Percentiles rank a stretch among this genome's conserved stretches.
phyloP scores from a whole-genome alignment of 306 rosid genomes.

The Dicorynia guianensis region DNA sequence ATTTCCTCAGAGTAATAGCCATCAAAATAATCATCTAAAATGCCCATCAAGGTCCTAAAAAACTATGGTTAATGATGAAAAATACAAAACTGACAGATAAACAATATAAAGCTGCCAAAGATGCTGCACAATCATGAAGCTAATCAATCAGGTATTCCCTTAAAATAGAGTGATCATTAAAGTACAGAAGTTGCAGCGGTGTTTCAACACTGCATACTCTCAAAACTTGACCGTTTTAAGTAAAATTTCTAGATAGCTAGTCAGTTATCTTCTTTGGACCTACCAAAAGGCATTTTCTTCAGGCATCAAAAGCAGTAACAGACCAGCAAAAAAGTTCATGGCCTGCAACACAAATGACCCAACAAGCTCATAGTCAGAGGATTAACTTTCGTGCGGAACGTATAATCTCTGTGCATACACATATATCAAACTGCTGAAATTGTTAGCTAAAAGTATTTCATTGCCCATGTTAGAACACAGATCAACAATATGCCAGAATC shows the following conservation, averaged over 20 bases:
- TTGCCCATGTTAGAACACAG: slow-evolving; percentile 36
- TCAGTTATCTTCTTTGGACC: slow-evolving; percentile 38
- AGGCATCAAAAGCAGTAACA: slow-evolving; percentile 95
- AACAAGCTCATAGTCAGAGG: slow-evolving; percentile 30
- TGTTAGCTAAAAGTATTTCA: slow-evolving; percentile 20
- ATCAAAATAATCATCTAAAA: slow-evolving; percentile 96
- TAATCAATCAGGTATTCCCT: slow-evolving; percentile 35
- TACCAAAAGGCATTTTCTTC: slow-evolving; percentile 99
- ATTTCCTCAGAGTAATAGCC: slow-evolving; percentile 99
- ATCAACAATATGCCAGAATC: slow-evolving; percentile 32
- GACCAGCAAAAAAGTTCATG: slow-evolving; percentile 98
- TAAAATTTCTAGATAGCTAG: neutral
- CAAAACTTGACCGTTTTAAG: slow-evolving; percentile 7
- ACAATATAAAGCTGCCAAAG: slow-evolving; percentile 27
- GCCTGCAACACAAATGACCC: slow-evolving; percentile 68
- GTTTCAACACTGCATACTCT: slow-evolving; percentile 13
- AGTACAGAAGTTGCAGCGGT: slow-evolving; percentile 6
- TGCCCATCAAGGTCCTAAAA: slow-evolving; percentile 91
- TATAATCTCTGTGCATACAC: neutral
- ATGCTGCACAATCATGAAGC: slow-evolving; percentile 27
- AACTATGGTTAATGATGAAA: slow-evolving; percentile 14
- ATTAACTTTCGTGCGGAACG: slow-evolving; percentile 23
- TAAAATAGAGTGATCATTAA: slow-evolving; percentile 30
- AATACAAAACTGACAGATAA: slow-evolving; percentile 4
- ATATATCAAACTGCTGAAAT: neutral